Evolutionary conservation across 139 green algal species (phyloP), one percentile per base, ranked within the genome.

Genomic region (Picochlorum sp.): DNA sequence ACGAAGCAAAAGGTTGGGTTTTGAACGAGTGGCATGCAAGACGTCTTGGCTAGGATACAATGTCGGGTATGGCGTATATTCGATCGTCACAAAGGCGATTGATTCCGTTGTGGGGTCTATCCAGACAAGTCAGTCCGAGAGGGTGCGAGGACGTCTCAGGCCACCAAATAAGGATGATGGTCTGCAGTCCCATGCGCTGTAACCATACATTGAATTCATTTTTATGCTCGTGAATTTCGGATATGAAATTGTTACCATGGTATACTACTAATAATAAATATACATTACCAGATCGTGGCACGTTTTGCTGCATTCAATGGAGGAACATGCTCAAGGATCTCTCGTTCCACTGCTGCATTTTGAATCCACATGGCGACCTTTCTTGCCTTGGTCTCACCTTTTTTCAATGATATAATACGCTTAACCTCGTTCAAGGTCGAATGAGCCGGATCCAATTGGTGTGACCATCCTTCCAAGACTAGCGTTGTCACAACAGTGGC

Each of bases 401-500:
- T 68, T 32, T 58, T 50, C 21, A 54, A 14, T 5, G 26, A 44
- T 20, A 77, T 41, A 46, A 81, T 70, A 24, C 68, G 50, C 44
- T 71, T 65, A 9, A 84, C 66, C 56, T 73, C 69, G 7, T 51
- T 58, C 30, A 82, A 57, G 15, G 78, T 71, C 34, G 64, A 75
- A 52, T 83, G 66, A 10, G 60, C 2, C 7, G 70, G 66, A 69
- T 84, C 77, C 41, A 84, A 69, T 41, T 74, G 6, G 52, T 71
- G 61, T 57, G 63, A 78, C 90, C 90, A 96, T 21, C 90, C 89
- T 71, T 96, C 87, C 47, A 96, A 69, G 21, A 96, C 85, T 57
- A 96, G 72, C 5, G 86, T 90, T 1, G 89, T 92, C 46, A 96
- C 87, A 41, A 96, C 78, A 34, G 87, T 85, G 3, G 86, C 85